phyloP scores from a whole-genome alignment of 805 yeast genomes.

The Yarrowia hollandica region DNA sequence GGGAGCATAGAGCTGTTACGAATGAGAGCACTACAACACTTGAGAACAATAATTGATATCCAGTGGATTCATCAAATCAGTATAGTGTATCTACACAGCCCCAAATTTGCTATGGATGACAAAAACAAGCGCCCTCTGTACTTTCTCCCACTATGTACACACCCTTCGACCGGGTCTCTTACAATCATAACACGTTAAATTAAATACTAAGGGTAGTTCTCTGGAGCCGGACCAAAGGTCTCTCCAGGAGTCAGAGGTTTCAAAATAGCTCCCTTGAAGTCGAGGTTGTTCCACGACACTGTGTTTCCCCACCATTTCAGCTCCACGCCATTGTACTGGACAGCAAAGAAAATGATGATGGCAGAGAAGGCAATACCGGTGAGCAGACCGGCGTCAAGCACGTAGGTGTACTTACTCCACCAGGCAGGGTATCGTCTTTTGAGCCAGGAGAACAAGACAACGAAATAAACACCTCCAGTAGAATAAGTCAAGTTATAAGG shows the following conservation, averaged over 20 bases:
- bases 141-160: too few species aligned
- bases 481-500: conserved; percentile 50
- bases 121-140: too few species aligned
- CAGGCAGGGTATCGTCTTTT: conserved; percentile 48
- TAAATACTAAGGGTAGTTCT: conserved; percentile 18
- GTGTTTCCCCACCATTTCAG: conserved; percentile 54
- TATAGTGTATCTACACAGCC: too few species aligned
- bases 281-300: conserved; percentile 31
- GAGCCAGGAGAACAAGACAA: conserved; percentile 49
- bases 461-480: conserved; percentile 46
- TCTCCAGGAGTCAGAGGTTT: conserved; percentile 8
- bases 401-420: conserved; percentile 57
- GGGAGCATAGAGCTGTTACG: too few species aligned
- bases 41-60: too few species aligned
- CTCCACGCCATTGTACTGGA: conserved; percentile 41
- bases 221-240: conserved; percentile 27
- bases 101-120: too few species aligned
- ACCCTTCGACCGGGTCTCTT: too few species aligned
- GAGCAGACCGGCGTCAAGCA: conserved; percentile 50
- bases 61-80: too few species aligned
- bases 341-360: conserved; percentile 47
- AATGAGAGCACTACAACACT: too few species aligned
- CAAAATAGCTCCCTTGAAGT: conserved; percentile 9
- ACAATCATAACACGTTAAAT: neutral
- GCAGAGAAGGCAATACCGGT: conserved; percentile 54